These are phyloP conservation scores for Blastocystis sp. DNA, from an alignment of 352 stramenopile species.

Conservation along the genomic window DNA sequence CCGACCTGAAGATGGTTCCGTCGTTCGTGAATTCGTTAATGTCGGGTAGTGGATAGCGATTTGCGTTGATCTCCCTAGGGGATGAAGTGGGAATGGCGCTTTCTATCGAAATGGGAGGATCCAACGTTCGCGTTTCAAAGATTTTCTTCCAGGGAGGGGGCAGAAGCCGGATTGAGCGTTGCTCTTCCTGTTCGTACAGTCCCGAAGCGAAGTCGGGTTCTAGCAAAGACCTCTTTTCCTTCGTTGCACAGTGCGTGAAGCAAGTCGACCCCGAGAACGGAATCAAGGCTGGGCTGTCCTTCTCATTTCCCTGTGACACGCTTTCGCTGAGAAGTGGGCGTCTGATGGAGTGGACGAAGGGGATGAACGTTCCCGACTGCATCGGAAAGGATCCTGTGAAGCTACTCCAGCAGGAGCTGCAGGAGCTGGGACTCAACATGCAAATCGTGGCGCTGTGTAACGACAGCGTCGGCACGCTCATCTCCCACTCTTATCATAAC, in stretches of 20 bases:
- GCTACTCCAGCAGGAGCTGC: slow-evolving; percentile 74
- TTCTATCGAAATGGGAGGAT: slow-evolving; percentile 25
- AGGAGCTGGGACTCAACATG: slow-evolving; percentile 65
- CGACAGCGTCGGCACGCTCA: slow-evolving; percentile 77
- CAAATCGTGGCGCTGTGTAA: slow-evolving; percentile 76
- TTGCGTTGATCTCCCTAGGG: not conserved
- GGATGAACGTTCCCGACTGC: slow-evolving; percentile 69
- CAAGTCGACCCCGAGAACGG: slow-evolving; percentile 52
- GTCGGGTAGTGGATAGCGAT: not conserved
- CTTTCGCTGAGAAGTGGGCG: slow-evolving; percentile 65
- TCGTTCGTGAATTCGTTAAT: slow-evolving; percentile 47
- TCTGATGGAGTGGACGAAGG: slow-evolving; percentile 77
- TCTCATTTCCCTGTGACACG: slow-evolving; percentile 77
- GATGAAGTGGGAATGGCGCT: slow-evolving; percentile 57
- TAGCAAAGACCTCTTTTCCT: slow-evolving; percentile 23
- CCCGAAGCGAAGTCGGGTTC: not conserved
- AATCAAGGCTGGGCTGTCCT: slow-evolving; percentile 75
- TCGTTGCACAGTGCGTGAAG: slow-evolving; percentile 30
- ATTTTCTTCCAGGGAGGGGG: slow-evolving; percentile 10
- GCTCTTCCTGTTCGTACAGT: not conserved
- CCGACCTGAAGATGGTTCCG: slow-evolving; percentile 56
- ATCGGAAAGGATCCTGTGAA: slow-evolving; percentile 75
- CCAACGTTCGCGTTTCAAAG: slow-evolving; percentile 39
- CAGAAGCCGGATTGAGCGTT: not conserved
- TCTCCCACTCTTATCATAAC: slow-evolving; percentile 74